Base-by-base conservation (phyloP, 106 monocot species). In the Apostasia shenzhenica region DNA sequence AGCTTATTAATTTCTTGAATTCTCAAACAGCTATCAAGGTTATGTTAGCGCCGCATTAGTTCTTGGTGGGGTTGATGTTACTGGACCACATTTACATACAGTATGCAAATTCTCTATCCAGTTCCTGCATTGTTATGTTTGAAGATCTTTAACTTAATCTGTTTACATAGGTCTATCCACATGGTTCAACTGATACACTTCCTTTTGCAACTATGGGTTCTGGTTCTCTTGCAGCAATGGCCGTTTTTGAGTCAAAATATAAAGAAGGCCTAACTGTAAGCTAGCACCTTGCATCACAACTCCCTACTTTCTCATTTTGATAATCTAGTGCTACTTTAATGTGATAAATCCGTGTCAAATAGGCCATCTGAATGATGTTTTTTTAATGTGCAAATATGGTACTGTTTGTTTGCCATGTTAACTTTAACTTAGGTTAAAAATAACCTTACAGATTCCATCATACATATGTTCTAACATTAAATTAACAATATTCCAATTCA, bases 151-250 rank as follows among this genome's bases (percentile, higher is more conserved):
- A 48, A 55, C 43, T 71, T 41, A 9, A 63, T 51, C 4, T 40
- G 37, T 47, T 9, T 54, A 54, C 81, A 52, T 73, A 99, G 99
- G 83, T 99, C 53, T 99, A 93, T 64, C 99, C 99, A 43, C 99
- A 99, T 82, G 99, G 99, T 42, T 99, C 99, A 46, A 93, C 93
- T 68, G 99, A 99, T 71, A 99, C 99, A n/a, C 99, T 99, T 42
- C 99, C 99, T 55, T 99, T 83, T 75, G 99, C 99, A 40, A 99
- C 99, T 9, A 99, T 99, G 99, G 99, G 99, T 72, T 99, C 99
- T 62, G 99, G 99, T 40, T 99, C 99, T 59, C 84, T 99, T 56
- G 99, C 99, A 59, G 99, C 99, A 45, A 99, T 99, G 99, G 63
- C 99, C 14, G 78, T 99, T 14, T 99, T 99, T 71, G 99, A 99